A percentile compares a stretch with the other conserved stretches of the same genome.
Evolutionary conservation across 2,329 filamentous ascomycete genomes (phyloP).

Genomic region (Graphilbum sp.): DNA sequence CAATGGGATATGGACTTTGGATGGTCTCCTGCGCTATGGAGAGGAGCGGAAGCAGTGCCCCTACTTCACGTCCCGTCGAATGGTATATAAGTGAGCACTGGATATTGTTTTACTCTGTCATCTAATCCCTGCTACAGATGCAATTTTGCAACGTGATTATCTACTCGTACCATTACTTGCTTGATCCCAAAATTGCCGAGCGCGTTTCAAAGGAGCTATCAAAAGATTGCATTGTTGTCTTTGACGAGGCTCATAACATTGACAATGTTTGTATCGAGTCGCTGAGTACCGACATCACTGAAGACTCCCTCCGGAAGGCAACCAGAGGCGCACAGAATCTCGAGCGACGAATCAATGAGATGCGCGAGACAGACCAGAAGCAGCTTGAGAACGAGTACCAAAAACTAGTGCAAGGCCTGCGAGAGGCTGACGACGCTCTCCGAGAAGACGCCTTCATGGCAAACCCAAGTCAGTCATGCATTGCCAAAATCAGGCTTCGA

Average conservation of each 20-base stretch:
- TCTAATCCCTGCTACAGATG: constrained; percentile 43
- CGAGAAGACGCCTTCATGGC: constrained; percentile 96
- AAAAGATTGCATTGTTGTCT: constrained; percentile 96
- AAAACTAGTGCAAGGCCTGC: constrained; percentile 82
- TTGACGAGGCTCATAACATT: constrained; percentile 97
- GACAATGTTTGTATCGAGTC: constrained; percentile 99
- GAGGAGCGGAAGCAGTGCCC: constrained; percentile 95
- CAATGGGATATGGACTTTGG: constrained; percentile 89
- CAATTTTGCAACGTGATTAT: constrained; percentile 99
- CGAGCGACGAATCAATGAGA: constrained; percentile 78
- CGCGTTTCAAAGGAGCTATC: constrained; percentile 75
- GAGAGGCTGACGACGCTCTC: constrained; percentile 74
- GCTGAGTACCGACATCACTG: constrained; percentile 87
- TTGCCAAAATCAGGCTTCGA: too few relatives aligned
- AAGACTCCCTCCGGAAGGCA: constrained; percentile 83
- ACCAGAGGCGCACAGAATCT: constrained; percentile 81
- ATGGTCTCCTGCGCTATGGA: constrained; percentile 74
- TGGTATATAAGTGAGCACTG: constrained; percentile 36
- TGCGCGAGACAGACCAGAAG: constrained; percentile 89
- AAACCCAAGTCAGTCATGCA: constrained; percentile 44
- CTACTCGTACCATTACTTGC: constrained; percentile 95
- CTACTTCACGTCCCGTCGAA: constrained; percentile 87
- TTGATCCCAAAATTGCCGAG: constrained; percentile 96
- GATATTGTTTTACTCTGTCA: neutral
- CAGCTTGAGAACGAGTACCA: constrained; percentile 92